Base-by-base conservation (phyloP, 176 grass and related monocot genomes). In the Saccharum spontaneum region DNA sequence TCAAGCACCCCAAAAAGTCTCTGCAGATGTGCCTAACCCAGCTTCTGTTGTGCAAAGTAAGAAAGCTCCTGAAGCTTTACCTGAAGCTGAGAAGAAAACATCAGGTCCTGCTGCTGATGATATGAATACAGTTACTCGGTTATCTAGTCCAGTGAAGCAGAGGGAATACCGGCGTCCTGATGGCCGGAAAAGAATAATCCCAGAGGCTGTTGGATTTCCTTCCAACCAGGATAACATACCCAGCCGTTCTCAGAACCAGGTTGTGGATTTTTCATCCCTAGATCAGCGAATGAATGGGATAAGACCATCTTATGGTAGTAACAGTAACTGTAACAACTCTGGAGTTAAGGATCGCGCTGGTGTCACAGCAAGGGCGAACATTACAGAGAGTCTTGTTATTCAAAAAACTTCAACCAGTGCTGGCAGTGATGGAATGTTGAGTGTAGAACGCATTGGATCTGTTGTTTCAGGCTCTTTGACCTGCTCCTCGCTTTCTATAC, bases 101-200 rank as follows among this genome's bases (percentile, higher is more conserved):
- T 39, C 62, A 85, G 84, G 17, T 49, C 77, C 81, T 65, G 60
- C 73, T 76, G 67, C 85, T 87, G 90, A 90, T 87, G 91, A 77
- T 22, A 82, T 75, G 80, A 82, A 81, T 78, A 95, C 92, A 82
- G 83, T 84, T 85, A 77, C 73, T 67, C 78, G 69, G 26, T 67
- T 94, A 80, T 87, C 91, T 85, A 98, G 91, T 84, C 97, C 93
- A 59, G 91, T 95, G 45, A 99, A 94, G 82, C 97, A 99, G 82
- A 99, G 93, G 76, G 97, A 96, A 80, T 99, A 99, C 44, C 77
- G 93, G 23, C 91, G 97, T 63, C 89, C 97, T 84, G 97, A 99
- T 89, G 97, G 97, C 10, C 89, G 97, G 73, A 96, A 94, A 90
- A 90, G 97, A 89, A 99, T 99, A 87, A 99, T 99, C 81, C 97